Evolutionary conservation across 2,329 filamentous ascomycete species (phyloP).

Genomic region (Xylaria sp.): DNA sequence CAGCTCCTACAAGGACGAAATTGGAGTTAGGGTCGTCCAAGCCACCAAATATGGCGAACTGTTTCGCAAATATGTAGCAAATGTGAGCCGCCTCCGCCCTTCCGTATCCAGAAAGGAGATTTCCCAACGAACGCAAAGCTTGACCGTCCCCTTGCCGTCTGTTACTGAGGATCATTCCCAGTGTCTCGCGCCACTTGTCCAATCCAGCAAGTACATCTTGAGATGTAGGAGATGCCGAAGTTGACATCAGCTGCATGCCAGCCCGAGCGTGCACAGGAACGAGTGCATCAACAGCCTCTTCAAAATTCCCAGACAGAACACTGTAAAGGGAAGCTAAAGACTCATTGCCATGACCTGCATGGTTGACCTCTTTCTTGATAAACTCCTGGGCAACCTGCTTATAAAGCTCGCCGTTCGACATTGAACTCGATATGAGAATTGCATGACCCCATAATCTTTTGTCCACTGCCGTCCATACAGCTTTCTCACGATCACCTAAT

Average conservation of each 20-base stretch:
- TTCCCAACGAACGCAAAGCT: constrained; percentile 80
- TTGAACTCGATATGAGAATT: constrained; percentile 79
- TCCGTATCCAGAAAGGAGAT: constrained; percentile 82
- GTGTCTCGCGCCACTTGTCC: constrained; percentile 92
- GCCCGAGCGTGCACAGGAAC: constrained; percentile 91
- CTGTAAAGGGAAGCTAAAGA: constrained; percentile 91
- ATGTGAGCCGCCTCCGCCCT: constrained; percentile 90
- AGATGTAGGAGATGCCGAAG: constrained; percentile 64
- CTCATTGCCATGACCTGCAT: constrained; percentile 77
- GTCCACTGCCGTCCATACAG: constrained; percentile 91
- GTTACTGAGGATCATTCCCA: constrained; percentile 86
- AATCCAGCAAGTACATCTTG: constrained; percentile 82
- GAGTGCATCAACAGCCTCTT: constrained; percentile 94
- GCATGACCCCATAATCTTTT: constrained; percentile 96
- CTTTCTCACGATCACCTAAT: constrained; percentile 83
- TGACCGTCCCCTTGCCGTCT: constrained; percentile 79
- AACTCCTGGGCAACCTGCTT: constrained; percentile 96
- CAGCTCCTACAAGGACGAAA: constrained; percentile 84
- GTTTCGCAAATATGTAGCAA: constrained; percentile 87
- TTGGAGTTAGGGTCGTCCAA: constrained; percentile 79
- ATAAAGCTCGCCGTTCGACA: constrained; percentile 79
- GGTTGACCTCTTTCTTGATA: constrained; percentile 91
- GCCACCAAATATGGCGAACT: constrained; percentile 75
- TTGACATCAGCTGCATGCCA: constrained; percentile 88
- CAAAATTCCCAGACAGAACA: constrained; percentile 89